Evolutionary conservation across 78 protist species (phyloP), one percentile per base, ranked within the genome.

Genomic region (Chrysochromulina parva): DNA sequence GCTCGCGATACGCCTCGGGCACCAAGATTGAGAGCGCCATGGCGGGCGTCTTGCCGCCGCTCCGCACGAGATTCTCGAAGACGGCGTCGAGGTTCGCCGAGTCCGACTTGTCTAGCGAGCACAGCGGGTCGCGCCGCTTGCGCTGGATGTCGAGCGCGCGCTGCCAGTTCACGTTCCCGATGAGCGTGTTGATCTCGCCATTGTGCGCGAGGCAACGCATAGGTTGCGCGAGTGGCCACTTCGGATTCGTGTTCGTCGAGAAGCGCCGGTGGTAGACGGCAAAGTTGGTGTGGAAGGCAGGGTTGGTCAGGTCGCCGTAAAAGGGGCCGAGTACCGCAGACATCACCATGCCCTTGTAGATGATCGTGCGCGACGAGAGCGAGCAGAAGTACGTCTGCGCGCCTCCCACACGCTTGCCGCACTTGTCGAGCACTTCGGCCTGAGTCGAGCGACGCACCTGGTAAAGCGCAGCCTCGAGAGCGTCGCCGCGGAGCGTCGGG

Each of bases 151-250:
- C 95, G 59, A 96, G 94, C 1, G 97, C 96, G 24, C 87, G 91
- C 96, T 94, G 94, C 96, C 95, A 93, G 91, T 97, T 96, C 85
- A 73, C 74, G 91, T 96, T 96, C 26, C 97, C 97, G 2, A 53
- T 88, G 26, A 95, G 90, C 11, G 98, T 97, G 95, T 97, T 97
- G 93, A 97, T 97, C 69, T 97, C 98, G 26, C 98, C 98, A 92
- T 97, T 97, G 97, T 97, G 98, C 3, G 93, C 93, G 26, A 95
- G 78, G 88, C 10, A 53, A 16, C 96, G 93, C 85, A 92, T n/a
- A n/a, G 97, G 96, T 81, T 94, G 96, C 14, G 74, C 81, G 57
- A 86, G 90, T 60, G 90, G 85, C 94, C 94, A 92, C 24, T 78
- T 65, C 20, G 94, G 94, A 71, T 60, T 38, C 20, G 94, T 92